phyloP scores from a whole-genome alignment of 495 filamentous ascomycete species.

The Daldinia childiae region DNA sequence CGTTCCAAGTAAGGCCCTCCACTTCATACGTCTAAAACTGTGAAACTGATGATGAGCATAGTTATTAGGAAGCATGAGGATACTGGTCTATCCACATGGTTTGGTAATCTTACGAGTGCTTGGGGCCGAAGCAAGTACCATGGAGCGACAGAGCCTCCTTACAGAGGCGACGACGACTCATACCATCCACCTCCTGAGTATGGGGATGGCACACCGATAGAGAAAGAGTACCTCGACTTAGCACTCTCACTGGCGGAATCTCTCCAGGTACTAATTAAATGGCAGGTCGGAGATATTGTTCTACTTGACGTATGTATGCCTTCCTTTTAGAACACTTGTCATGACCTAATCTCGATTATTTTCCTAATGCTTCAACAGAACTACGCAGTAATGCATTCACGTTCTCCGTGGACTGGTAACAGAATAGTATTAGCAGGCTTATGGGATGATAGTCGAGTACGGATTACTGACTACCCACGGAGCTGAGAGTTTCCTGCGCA shows the following conservation, averaged over 20 bases:
- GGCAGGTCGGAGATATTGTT: conserved; percentile 29
- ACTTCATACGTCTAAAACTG: neutral
- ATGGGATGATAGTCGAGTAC: conserved; percentile 33
- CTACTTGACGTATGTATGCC: conserved; percentile 25
- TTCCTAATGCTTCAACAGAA: conserved; percentile 28
- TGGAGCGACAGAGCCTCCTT: conserved; percentile 40
- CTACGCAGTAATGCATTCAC: conserved; percentile 45
- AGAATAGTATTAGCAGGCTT: conserved; percentile 40
- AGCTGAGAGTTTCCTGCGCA: neutral
- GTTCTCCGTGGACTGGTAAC: conserved; percentile 39
- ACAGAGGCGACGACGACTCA: conserved; percentile 39
- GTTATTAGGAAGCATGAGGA: conserved; percentile 40
- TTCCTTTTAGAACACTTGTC: neutral
- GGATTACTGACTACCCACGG: conserved; percentile 25
- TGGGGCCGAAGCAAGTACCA: conserved; percentile 39
- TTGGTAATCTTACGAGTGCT: conserved; percentile 43
- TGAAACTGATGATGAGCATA: conserved; percentile 1
- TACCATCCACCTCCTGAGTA: conserved; percentile 45
- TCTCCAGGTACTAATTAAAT: conserved; percentile 36
- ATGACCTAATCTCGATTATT: neutral
- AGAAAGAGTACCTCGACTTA: conserved; percentile 41
- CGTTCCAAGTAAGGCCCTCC: conserved; percentile 35
- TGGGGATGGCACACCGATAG: conserved; percentile 39
- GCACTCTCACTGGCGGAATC: conserved; percentile 38
- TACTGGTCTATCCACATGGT: conserved; percentile 39